phyloP scores from a whole-genome alignment of 805 yeast genomes.

The Yarrowia sp. region DNA sequence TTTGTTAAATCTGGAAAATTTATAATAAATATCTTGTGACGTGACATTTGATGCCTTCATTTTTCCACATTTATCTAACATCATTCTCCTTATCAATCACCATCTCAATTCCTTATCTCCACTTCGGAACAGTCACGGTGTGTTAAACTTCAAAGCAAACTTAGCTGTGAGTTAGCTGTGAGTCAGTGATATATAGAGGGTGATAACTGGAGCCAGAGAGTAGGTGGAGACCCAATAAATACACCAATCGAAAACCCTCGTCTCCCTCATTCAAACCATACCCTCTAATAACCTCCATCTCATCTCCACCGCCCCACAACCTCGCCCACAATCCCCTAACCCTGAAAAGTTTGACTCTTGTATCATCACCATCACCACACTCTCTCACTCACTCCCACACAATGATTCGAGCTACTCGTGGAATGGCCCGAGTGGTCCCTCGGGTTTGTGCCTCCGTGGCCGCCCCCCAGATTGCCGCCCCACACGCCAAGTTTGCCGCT shows the following conservation, averaged over 20 bases:
- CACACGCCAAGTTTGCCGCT: constrained; percentile 11
- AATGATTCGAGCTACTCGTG: constrained; percentile 38
- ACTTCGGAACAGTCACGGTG: constrained; percentile 30
- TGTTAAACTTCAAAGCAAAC: constrained; percentile 15
- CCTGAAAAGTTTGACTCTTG: constrained; percentile 26
- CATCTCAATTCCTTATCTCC: constrained; percentile 12
- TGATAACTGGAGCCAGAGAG: too few species aligned
- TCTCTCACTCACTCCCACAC: not conserved
- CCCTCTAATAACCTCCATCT: not conserved
- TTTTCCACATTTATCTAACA: not conserved
- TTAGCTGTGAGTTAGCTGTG: constrained; percentile 16
- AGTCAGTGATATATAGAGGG: constrained; percentile 4
- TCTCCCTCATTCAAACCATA: not conserved
- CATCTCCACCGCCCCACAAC: not conserved
- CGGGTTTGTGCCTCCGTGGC: constrained; percentile 31
- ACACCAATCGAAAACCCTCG: not conserved
- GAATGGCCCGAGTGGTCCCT: constrained; percentile 36
- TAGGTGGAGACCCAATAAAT: too few species aligned
- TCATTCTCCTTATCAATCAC: too few species aligned
- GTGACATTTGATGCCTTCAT: not conserved
- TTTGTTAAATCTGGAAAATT: too few species aligned
- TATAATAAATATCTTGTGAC: not conserved
- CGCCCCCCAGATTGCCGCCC: constrained; percentile 4
- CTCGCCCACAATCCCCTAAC: not conserved
- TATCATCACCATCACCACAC: not conserved